Conservation (phyloP, 2,329 filamentous ascomycete genomes). For the Basipetospora sp. region DNA sequence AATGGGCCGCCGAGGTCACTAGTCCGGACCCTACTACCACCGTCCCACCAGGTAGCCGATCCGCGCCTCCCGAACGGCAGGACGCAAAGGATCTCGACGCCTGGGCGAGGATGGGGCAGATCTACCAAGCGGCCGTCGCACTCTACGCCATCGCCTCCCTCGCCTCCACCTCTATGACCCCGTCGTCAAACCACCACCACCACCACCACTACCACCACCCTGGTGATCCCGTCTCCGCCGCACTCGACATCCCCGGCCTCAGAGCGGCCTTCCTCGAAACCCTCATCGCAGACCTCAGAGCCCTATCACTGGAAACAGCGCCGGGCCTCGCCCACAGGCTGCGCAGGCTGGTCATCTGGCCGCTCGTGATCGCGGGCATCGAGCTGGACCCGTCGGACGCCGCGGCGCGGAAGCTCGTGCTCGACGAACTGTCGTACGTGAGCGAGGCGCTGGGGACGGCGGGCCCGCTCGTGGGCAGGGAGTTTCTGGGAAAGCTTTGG, state of each 20-base stretch:
- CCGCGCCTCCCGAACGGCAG: neutral
- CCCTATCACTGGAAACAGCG: neutral
- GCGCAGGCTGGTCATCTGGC: constrained; percentile 13
- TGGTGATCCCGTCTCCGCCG: neutral
- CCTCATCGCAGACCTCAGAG: neutral
- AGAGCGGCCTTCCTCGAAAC: neutral
- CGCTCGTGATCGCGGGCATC: constrained; percentile 14
- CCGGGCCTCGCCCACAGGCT: constrained; percentile 6
- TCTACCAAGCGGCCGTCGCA: constrained; percentile 11
- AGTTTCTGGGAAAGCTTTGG: neutral
- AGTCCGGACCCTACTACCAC: neutral
- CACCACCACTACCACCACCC: too few species aligned
- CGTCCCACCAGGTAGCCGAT: neutral
- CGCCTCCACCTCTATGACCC: neutral
- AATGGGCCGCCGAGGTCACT: constrained; percentile 7
- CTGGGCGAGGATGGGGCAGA: constrained; percentile 9
- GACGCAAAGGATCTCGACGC: constrained; percentile 1
- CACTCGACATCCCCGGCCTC: neutral
- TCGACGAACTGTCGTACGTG: neutral
- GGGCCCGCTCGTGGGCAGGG: neutral
- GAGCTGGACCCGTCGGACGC: constrained; percentile 8
- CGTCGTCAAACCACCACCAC: too few species aligned
- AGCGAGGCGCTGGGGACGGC: neutral
- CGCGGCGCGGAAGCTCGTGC: constrained; percentile 10
- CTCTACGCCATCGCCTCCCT: constrained; percentile 13